Evolutionary conservation across 345 rosid species (phyloP).

Genomic region (Citrus hindsii): DNA sequence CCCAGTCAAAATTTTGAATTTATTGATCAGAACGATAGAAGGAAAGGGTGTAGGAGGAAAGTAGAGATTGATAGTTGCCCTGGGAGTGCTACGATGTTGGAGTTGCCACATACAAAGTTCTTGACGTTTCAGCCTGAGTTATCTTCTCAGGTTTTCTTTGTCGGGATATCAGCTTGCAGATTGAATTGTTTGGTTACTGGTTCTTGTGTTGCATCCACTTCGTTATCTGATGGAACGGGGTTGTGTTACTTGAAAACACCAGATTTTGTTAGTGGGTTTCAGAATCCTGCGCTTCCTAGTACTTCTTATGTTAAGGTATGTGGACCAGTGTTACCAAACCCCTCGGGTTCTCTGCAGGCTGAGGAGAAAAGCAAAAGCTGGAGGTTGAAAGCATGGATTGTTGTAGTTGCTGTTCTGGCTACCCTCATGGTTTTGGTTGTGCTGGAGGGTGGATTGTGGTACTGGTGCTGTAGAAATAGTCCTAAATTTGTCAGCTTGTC

Average conservation of each 20-base stretch:
- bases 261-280: constrained; percentile 48
- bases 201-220: constrained; percentile 54
- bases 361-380: constrained; percentile 11
- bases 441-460: constrained; percentile 52
- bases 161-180: constrained; percentile 52
- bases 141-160: constrained; percentile 33
- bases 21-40: constrained; percentile 39
- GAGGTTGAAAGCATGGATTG: constrained; percentile 28
- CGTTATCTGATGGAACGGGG: constrained; percentile 59
- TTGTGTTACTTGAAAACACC: constrained; percentile 43
- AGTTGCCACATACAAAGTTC: constrained; percentile 45
- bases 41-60: constrained; percentile 62
- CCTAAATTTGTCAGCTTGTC: constrained; percentile 39
- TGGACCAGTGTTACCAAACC: constrained; percentile 40
- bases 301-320: constrained; percentile 66
- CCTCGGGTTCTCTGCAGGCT: background rate
- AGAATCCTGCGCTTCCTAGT: constrained; percentile 54
- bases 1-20: constrained; percentile 65
- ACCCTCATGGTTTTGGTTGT: constrained; percentile 41
- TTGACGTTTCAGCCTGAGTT: constrained; percentile 48
- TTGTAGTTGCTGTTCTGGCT: constrained; percentile 33
- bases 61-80: constrained; percentile 47
- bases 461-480: constrained; percentile 51
- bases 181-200: constrained; percentile 42
- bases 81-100: constrained; percentile 47